Conservation (phyloP, 1,139 yeast species). For the Kodamaea anthophila region DNA sequence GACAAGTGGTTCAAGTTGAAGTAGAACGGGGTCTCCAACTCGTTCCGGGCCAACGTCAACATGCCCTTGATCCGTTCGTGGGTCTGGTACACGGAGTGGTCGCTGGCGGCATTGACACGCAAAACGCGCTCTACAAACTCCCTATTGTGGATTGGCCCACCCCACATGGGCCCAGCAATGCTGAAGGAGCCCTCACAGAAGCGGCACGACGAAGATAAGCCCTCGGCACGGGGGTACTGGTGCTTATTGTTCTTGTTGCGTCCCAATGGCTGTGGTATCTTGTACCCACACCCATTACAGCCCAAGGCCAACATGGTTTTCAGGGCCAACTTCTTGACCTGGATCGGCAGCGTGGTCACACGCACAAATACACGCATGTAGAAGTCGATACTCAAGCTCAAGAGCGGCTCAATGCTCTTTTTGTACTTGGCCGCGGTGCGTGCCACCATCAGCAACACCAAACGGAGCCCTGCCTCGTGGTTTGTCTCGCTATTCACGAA, state of each 20-base stretch:
- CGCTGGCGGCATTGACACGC: slow-evolving; percentile 44
- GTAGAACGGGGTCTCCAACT: slow-evolving; percentile 70
- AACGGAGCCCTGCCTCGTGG: slow-evolving; percentile 87
- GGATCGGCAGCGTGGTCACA: slow-evolving; percentile 69
- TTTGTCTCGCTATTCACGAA: slow-evolving; percentile 73
- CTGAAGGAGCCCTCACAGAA: slow-evolving; percentile 68
- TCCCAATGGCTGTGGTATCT: slow-evolving; percentile 70
- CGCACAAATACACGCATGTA: slow-evolving; percentile 81
- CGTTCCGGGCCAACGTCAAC: slow-evolving; percentile 76
- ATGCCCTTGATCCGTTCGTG: slow-evolving; percentile 82
- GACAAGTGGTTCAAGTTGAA: slow-evolving; percentile 75
- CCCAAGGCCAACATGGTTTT: slow-evolving; percentile 74
- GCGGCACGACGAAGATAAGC: slow-evolving; percentile 35
- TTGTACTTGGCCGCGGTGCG: slow-evolving; percentile 87
- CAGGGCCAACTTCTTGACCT: slow-evolving; percentile 69
- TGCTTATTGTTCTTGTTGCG: slow-evolving; percentile 29
- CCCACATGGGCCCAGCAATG: slow-evolving; percentile 97
- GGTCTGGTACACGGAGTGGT: slow-evolving; percentile 62
- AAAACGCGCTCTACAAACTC: slow-evolving; percentile 62
- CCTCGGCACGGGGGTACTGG: slow-evolving; percentile 27
- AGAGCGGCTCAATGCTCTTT: slow-evolving; percentile 77
- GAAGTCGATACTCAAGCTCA: slow-evolving; percentile 83
- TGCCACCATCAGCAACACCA: slow-evolving; percentile 72
- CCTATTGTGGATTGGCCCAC: slow-evolving; percentile 64
- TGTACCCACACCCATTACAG: slow-evolving; percentile 84